Evolutionary conservation across 371 early-diverging fungal species (phyloP).

Genomic region (Fennellomyces sp.): DNA sequence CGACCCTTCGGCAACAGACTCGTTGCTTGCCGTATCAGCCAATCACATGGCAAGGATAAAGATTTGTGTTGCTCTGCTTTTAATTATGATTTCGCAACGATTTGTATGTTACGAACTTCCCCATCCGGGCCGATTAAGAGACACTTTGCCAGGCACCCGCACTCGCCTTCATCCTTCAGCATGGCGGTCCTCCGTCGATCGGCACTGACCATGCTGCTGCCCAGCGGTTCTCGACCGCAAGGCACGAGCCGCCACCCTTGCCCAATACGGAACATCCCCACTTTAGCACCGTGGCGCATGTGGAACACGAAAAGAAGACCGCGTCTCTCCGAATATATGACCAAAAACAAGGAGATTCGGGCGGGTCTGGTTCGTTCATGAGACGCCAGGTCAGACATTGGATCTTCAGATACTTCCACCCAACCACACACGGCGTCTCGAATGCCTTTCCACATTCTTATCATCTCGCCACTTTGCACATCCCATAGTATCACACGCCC

Average conservation of each 20-base stretch:
- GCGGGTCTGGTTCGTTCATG: slow-evolving; percentile 1
- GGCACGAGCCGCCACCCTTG: slow-evolving; percentile 57
- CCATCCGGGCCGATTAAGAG: slow-evolving; percentile 61
- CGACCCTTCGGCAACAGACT: background rate
- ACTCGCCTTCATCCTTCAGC: slow-evolving; percentile 24
- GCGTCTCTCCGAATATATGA: slow-evolving; percentile 61
- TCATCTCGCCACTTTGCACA: slow-evolving; percentile 56
- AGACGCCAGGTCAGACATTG: slow-evolving; percentile 6
- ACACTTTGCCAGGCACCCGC: slow-evolving; percentile 48
- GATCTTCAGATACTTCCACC: slow-evolving; percentile 48
- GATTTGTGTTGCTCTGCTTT: too few species aligned
- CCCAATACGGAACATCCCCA: slow-evolving; percentile 62
- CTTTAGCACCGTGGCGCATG: slow-evolving; percentile 65
- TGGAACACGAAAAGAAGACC: slow-evolving; percentile 63
- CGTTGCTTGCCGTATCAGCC: background rate
- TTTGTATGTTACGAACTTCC: slow-evolving; percentile 47
- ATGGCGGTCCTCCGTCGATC: slow-evolving; percentile 28
- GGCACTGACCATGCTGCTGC: slow-evolving; percentile 40
- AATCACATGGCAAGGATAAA: background rate
- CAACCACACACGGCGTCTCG: slow-evolving; percentile 70
- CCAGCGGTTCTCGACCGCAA: slow-evolving; percentile 41
- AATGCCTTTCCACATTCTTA: slow-evolving; percentile 73
- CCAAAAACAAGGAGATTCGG: slow-evolving; percentile 50
- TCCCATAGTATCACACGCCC: slow-evolving; percentile 71
- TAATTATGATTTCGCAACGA: slow-evolving; percentile 14